phyloP scores from a whole-genome alignment of 371 early-diverging fungal species.

The Mucor indicus region DNA sequence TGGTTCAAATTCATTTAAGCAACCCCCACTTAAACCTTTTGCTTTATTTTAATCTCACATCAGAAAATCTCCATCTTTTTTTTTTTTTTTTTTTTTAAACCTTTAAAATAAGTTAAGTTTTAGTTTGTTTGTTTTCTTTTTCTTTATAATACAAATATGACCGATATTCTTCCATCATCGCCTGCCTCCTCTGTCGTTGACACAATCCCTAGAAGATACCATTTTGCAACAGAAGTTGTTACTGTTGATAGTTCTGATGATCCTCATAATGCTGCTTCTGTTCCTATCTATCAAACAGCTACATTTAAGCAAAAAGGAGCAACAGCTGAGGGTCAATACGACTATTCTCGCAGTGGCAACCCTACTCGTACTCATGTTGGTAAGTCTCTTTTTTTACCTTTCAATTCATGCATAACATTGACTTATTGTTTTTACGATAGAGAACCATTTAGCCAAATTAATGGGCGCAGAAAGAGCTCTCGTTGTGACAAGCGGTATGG shows the following conservation, averaged over 20 bases:
- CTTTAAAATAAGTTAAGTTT: neutral
- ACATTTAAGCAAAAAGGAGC: conserved; percentile 90
- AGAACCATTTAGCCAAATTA: conserved; percentile 82
- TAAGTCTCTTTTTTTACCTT: no score
- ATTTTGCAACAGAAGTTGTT: conserved; percentile 87
- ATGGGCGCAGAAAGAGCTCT: conserved; percentile 79
- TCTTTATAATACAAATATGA: conserved; percentile 15
- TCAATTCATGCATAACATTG: no score
- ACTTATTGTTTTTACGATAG: conserved; percentile 28
- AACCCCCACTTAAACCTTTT: conserved; percentile 1
- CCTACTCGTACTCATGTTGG: conserved; percentile 87
- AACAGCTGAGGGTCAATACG: conserved; percentile 85
- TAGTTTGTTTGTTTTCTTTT: no score
- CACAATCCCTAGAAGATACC: conserved; percentile 56
- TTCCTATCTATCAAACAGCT: conserved; percentile 96
- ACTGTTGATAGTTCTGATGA: conserved; percentile 78
- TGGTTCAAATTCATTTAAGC: conserved; percentile 11
- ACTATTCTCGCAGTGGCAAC: conserved; percentile 89
- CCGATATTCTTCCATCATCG: conserved; percentile 26
- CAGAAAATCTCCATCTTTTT: conserved; percentile 2
- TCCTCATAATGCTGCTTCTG: conserved; percentile 87
- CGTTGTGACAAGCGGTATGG: conserved; percentile 85
- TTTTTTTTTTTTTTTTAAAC: conserved; percentile 3
- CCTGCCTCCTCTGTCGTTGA: conserved; percentile 31
- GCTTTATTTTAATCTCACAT: neutral